These are phyloP conservation scores for Fusarium sp. DNA, from an alignment of 2,329 filamentous ascomycete species.

Conservation along the genomic window DNA sequence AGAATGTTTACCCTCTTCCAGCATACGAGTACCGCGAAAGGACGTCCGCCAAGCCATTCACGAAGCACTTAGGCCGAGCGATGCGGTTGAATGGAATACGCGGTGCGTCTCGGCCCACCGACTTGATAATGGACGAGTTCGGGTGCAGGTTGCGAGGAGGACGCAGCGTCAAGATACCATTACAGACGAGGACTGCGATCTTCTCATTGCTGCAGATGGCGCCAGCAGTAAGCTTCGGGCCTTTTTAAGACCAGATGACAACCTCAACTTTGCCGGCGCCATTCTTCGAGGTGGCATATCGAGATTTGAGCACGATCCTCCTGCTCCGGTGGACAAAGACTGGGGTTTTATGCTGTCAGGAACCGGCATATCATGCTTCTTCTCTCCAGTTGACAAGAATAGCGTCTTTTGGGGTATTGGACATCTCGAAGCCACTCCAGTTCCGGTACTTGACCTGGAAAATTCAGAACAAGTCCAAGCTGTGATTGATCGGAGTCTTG, in stretches of 20 bases:
- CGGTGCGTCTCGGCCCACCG: conserved; percentile 40
- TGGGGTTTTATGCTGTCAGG: conserved; percentile 57
- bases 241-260: conserved; percentile 53
- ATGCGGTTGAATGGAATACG: conserved; percentile 43
- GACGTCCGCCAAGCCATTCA: conserved; percentile 51
- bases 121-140: conserved; percentile 40
- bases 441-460: conserved; percentile 19
- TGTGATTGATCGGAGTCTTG: conserved; percentile 48
- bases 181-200: conserved; percentile 49
- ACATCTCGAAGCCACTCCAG: conserved; percentile 42
- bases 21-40: conserved; percentile 53
- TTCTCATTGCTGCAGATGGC: conserved; percentile 60
- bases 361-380: conserved; percentile 56
- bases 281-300: conserved; percentile 54
- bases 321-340: conserved; percentile 49
- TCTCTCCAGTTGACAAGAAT: conserved; percentile 56
- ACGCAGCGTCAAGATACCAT: neutral
- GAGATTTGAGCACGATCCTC: conserved; percentile 49
- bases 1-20: conserved; percentile 49
- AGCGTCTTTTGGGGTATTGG: conserved; percentile 58
- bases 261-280: conserved; percentile 54
- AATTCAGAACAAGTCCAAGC: conserved; percentile 39
- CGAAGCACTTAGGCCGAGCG: conserved; percentile 35
- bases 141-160: conserved; percentile 33
- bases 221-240: conserved; percentile 55